Conservation (phyloP, 371 early-diverging fungal species). For the Mucor mucedo region DNA sequence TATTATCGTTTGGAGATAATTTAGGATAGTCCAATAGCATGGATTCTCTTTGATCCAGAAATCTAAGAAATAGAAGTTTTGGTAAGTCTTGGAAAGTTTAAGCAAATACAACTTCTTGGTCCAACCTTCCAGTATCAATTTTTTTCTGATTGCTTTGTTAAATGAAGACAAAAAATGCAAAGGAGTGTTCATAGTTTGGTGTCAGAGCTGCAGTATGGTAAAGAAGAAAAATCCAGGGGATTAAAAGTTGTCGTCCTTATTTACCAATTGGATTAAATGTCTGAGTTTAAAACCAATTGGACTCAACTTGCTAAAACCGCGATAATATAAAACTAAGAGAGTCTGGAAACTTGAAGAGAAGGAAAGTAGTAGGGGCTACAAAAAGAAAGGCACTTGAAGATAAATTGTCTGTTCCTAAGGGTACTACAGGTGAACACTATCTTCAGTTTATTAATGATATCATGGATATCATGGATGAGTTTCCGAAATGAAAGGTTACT, state of each 20-base stretch:
- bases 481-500: conserved; percentile 2
- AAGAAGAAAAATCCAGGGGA: conserved; percentile 1
- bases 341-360: conserved; percentile 24
- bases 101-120: conserved; percentile 8
- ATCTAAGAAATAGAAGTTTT: conserved; percentile 5
- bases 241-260: too few species aligned
- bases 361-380: conserved; percentile 19
- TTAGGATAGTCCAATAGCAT: neutral
- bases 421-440: conserved; percentile 19
- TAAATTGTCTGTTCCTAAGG: conserved; percentile 22
- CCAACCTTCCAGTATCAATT: neutral
- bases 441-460: conserved; percentile 9
- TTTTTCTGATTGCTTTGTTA: neutral
- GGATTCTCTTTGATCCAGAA: conserved; percentile 6
- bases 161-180: neutral
- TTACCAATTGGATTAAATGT: too few species aligned
- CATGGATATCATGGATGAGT: conserved; percentile 5
- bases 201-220: conserved; percentile 1
- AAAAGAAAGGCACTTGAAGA: conserved; percentile 23
- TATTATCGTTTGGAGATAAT: neutral
- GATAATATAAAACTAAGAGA: conserved; percentile 24
- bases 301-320: too few species aligned
- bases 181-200: conserved; percentile 1
- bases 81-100: conserved; percentile 5
- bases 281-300: too few species aligned